These are phyloP conservation scores for Trichaptum fuscoviolaceum DNA, from an alignment of 768 basidiomycete genomes.

Conservation along the genomic window DNA sequence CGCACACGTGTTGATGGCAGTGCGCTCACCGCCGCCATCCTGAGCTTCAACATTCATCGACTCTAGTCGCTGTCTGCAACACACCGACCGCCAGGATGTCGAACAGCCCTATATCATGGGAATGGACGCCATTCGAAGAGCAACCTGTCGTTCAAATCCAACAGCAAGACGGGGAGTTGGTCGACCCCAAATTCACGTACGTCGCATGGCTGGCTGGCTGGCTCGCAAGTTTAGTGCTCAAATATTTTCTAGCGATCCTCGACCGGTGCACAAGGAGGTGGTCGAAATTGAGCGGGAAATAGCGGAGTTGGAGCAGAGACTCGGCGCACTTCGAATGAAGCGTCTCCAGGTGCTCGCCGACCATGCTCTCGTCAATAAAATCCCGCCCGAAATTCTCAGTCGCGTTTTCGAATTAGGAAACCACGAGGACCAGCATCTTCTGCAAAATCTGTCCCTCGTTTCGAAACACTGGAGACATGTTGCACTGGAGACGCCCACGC, in stretches of 20 bases:
- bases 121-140: neutral
- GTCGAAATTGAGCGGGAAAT: slow-evolving; percentile 21
- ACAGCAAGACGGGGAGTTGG: neutral
- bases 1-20: neutral
- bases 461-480: slow-evolving; percentile 23
- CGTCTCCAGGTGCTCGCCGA: slow-evolving; percentile 19
- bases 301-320: slow-evolving; percentile 18
- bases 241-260: slow-evolving; percentile 19
- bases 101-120: neutral
- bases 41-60: too few species aligned
- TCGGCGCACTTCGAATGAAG: slow-evolving; percentile 18
- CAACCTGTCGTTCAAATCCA: neutral
- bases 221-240: neutral
- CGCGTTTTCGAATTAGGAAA: slow-evolving; percentile 27
- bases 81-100: neutral
- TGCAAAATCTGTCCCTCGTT: slow-evolving; percentile 20
- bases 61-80: neutral
- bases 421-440: slow-evolving; percentile 19
- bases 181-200: neutral
- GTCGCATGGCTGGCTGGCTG: neutral
- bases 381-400: slow-evolving; percentile 25
- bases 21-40: neutral
- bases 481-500: slow-evolving; percentile 19
- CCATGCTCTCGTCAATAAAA: slow-evolving; percentile 21
- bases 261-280: slow-evolving; percentile 18